Evolutionary conservation across 495 filamentous ascomycete species (phyloP).

Genomic region (Penicillium cosmopolitanum): DNA sequence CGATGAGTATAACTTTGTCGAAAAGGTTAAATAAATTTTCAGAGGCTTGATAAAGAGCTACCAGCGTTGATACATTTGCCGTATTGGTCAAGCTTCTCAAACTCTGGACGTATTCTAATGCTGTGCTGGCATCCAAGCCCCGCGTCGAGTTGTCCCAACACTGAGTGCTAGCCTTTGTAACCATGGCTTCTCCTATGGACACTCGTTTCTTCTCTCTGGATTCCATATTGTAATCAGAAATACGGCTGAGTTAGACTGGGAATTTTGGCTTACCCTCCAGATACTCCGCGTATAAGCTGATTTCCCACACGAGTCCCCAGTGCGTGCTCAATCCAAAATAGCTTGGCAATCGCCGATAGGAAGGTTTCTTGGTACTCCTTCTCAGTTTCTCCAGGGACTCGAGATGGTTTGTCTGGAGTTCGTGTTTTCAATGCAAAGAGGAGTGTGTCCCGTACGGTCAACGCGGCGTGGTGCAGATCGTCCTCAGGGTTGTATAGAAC

Average conservation of each 20-base stretch:
- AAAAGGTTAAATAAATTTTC: conserved; percentile 70
- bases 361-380: conserved; percentile 68
- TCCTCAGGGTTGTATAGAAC: conserved; percentile 72
- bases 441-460: conserved; percentile 71
- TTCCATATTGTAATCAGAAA: not conserved
- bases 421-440: conserved; percentile 70
- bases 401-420: conserved; percentile 66
- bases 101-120: conserved; percentile 66
- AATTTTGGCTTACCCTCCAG: conserved; percentile 52
- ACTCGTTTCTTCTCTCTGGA: conserved; percentile 68
- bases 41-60: conserved; percentile 74
- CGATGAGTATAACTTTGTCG: conserved; percentile 71
- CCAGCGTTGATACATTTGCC: conserved; percentile 59
- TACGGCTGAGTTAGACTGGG: not conserved
- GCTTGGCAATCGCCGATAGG: conserved; percentile 68
- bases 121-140: conserved; percentile 71
- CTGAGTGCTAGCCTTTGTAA: conserved; percentile 64
- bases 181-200: conserved; percentile 69
- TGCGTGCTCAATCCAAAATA: conserved; percentile 79
- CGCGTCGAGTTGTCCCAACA: conserved; percentile 73
- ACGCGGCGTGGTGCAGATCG: conserved; percentile 74
- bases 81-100: conserved; percentile 66
- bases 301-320: conserved; percentile 70
- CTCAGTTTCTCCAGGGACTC: conserved; percentile 60
- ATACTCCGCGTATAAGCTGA: conserved; percentile 66